Evolutionary conservation across 2,329 filamentous ascomycete genomes (phyloP).

Genomic region (Scedosporium minutisporum): DNA sequence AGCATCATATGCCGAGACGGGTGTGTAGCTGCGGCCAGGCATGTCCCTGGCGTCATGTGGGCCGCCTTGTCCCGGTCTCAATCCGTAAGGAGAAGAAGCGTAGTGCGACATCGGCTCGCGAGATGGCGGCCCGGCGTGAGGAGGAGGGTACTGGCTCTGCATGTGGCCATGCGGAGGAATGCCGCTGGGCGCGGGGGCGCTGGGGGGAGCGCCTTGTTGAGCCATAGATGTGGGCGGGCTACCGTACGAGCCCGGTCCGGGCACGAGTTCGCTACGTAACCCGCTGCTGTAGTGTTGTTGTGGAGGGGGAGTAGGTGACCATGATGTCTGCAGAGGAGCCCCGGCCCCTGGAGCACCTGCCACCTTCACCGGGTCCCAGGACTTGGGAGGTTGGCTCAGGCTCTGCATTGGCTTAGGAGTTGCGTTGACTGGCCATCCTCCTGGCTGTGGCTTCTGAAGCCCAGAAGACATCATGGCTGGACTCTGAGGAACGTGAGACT

Average conservation of each 20-base stretch:
- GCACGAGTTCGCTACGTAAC: constrained; percentile 4
- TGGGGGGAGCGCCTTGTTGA: constrained; percentile 23
- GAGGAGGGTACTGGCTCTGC: constrained; percentile 1
- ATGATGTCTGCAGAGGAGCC: neutral
- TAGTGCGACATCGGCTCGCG: constrained; percentile 21
- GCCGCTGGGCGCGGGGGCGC: constrained; percentile 21
- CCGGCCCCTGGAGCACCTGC: neutral
- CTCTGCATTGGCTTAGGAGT: constrained; percentile 22
- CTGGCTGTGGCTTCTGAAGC: constrained; percentile 16
- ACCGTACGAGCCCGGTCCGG: neutral
- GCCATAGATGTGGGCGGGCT: neutral
- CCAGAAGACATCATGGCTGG: constrained; percentile 7
- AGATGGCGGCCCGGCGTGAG: neutral
- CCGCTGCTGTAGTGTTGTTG: constrained; percentile 16
- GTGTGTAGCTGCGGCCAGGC: constrained; percentile 35
- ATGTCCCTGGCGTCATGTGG: constrained; percentile 32
- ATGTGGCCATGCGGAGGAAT: constrained; percentile 21
- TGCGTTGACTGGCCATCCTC: constrained; percentile 24
- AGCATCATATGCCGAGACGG: constrained; percentile 29
- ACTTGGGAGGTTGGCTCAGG: constrained; percentile 13
- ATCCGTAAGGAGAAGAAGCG: constrained; percentile 27
- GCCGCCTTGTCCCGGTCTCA: constrained; percentile 29
- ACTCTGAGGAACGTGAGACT: constrained; percentile 16
- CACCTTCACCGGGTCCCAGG: neutral
- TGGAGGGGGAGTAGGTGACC: constrained; percentile 18